Base-by-base conservation (phyloP, 345 rosid genomes). In the Microthlaspi erraticum region DNA sequence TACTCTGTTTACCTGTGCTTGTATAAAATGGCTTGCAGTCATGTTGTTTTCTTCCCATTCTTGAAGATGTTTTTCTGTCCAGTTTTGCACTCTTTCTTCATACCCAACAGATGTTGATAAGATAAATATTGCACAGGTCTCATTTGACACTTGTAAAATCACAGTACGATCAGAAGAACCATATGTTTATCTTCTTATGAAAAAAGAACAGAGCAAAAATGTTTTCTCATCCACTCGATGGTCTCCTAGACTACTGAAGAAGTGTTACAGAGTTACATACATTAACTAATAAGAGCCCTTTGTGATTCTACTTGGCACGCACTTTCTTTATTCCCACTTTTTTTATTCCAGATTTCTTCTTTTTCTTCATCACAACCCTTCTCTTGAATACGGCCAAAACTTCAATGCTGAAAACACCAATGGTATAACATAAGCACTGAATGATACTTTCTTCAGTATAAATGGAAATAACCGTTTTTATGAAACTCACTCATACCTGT, bases 311-410 rank as follows among this genome's bases (percentile, higher is more conserved):
- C 71, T 33, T 76, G 46, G 66, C 41, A 64, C 75, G 66, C 49
- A 32, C 66, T 70, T 56, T 88, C 81, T 83, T 88, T 56, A 82
- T 82, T 70, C 80, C 83, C 51, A 23, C 58, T 64, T 45, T 87
- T 81, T 84, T 88, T 60, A 81, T 78, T 71, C 81, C 83, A 19
- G 83, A 81, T 26, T 74, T 20, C 81, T 87, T 91, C 83, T 84
- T 88, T 70, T 82, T 91, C 86, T 82, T 86, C 49, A 56, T 70
- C 57, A 62, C 79, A 36, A 69, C 75, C 55, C 66, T 76, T 73
- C 91, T 92, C 81, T 81, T 83, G 86, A 92, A 87, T 32, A 89
- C 77, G 18, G 94, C 92, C 78, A 89, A 76, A 70, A 92, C 82
- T 81, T 92, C 98, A 66, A 87, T 86, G 81, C 96, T 92, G 87